Evolutionary conservation across 345 rosid species (phyloP).

Genomic region (Cardiospermum halicacabum): DNA sequence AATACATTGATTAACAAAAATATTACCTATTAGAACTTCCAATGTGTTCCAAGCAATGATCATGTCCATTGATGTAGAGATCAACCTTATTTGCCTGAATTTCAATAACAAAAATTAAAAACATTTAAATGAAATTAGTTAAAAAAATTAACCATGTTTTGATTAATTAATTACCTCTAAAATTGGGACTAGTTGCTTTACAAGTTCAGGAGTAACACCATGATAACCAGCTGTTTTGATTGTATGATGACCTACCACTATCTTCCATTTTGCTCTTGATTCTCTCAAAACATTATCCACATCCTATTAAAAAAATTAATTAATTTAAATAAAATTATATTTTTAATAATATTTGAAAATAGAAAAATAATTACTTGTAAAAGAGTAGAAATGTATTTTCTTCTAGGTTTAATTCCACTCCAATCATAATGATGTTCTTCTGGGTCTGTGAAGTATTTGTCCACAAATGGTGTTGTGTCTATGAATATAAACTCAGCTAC

Average conservation of each 20-base stretch:
- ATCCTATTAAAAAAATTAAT: slow-evolving; percentile 13
- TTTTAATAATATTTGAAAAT: not conserved
- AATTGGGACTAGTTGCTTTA: slow-evolving; percentile 23
- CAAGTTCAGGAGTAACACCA: slow-evolving; percentile 22
- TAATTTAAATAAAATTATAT: too few species aligned
- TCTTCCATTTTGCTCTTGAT: slow-evolving; percentile 30
- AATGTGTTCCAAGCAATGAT: slow-evolving; percentile 26
- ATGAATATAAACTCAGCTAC: slow-evolving; percentile 37
- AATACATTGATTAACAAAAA: too few species aligned
- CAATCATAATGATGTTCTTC: slow-evolving; percentile 32
- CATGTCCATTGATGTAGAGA: slow-evolving; percentile 28
- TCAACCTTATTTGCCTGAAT: slow-evolving; percentile 24
- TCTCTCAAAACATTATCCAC: slow-evolving; percentile 13
- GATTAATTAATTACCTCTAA: slow-evolving; percentile 17
- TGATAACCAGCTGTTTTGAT: slow-evolving; percentile 25
- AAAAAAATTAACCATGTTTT: not conserved
- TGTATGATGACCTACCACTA: slow-evolving; percentile 29
- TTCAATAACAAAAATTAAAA: not conserved
- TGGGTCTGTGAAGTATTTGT: slow-evolving; percentile 33
- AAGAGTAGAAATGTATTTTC: slow-evolving; percentile 23
- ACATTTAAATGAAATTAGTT: not conserved
- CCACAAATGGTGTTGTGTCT: slow-evolving; percentile 42
- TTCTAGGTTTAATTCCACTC: slow-evolving; percentile 27
- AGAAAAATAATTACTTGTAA: slow-evolving; percentile 19
- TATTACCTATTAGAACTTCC: slow-evolving; percentile 15